phyloP scores from a whole-genome alignment of 2,329 filamentous ascomycete species.

The Helotiales sp. region DNA sequence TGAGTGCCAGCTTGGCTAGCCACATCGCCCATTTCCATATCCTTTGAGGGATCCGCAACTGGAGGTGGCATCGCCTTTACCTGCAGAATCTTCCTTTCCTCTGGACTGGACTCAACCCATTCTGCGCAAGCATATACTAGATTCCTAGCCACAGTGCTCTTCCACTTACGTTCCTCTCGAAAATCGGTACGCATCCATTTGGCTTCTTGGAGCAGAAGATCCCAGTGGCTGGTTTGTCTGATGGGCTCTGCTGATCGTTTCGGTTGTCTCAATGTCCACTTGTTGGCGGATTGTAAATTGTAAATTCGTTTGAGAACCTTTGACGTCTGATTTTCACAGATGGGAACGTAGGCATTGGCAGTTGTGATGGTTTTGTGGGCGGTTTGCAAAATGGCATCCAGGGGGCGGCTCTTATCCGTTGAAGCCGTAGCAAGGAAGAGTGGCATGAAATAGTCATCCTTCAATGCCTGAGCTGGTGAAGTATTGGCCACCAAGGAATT shows the following conservation, averaged over 20 bases:
- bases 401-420: slow-evolving; percentile 63
- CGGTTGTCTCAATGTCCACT: slow-evolving; percentile 90
- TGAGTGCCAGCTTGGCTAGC: slow-evolving; percentile 46
- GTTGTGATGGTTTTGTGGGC: slow-evolving; percentile 92
- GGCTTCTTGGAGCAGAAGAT: slow-evolving; percentile 86
- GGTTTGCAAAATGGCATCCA: slow-evolving; percentile 76
- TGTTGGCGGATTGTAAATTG: slow-evolving; percentile 85
- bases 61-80: slow-evolving; percentile 61
- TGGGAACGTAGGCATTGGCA: slow-evolving; percentile 78
- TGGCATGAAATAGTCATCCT: slow-evolving; percentile 68
- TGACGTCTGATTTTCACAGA: slow-evolving; percentile 86
- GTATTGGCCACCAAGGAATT: slow-evolving; percentile 24
- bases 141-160: slow-evolving; percentile 77
- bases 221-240: slow-evolving; percentile 79
- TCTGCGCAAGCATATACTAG: slow-evolving; percentile 84
- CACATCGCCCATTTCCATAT: slow-evolving; percentile 43
- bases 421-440: slow-evolving; percentile 61
- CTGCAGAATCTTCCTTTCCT: slow-evolving; percentile 71
- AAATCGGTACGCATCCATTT: slow-evolving; percentile 99
- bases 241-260: slow-evolving; percentile 83
- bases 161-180: slow-evolving; percentile 92
- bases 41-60: slow-evolving; percentile 38
- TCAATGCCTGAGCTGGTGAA: slow-evolving; percentile 20
- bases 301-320: slow-evolving; percentile 87
- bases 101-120: slow-evolving; percentile 70